Conservation (phyloP, 2,329 filamentous ascomycete genomes). For the Pleoardoris graminearum region DNA sequence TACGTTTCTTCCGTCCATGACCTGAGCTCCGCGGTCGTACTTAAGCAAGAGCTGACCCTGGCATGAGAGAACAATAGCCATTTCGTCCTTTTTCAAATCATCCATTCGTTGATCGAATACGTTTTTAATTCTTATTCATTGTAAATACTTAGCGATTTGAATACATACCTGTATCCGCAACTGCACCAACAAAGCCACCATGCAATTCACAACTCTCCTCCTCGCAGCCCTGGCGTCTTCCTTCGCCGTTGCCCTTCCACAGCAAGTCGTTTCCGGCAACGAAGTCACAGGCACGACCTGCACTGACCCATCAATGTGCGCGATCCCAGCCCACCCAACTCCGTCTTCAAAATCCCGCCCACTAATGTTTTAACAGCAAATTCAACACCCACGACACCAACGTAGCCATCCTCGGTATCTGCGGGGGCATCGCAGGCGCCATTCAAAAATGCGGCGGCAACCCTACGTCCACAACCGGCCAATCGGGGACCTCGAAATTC, state of each 20-base stretch:
- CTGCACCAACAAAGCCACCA: conserved; percentile 2
- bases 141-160: neutral
- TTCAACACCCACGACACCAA: conserved; percentile 28
- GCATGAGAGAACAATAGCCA: no score
- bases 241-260: conserved; percentile 8
- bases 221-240: conserved; percentile 3
- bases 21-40: neutral
- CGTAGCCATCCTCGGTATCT: conserved; percentile 55
- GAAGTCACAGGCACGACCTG: conserved; percentile 42
- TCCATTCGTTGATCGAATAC: conserved; percentile 19
- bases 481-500: conserved; percentile 55
- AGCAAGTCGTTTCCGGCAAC: conserved; percentile 24
- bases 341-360: neutral
- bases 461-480: conserved; percentile 51
- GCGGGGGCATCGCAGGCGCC: conserved; percentile 53
- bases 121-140: neutral
- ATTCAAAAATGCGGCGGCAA: conserved; percentile 53
- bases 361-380: conserved; percentile 7
- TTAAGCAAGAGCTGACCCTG: neutral
- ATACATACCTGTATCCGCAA: neutral
- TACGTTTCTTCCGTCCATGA: conserved; percentile 8
- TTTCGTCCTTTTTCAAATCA: neutral
- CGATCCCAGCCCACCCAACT: no score
- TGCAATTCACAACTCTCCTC: conserved; percentile 13
- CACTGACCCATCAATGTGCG: conserved; percentile 33